Conservation (phyloP, 176 grass and related monocot species). For the Lolium perenne region DNA sequence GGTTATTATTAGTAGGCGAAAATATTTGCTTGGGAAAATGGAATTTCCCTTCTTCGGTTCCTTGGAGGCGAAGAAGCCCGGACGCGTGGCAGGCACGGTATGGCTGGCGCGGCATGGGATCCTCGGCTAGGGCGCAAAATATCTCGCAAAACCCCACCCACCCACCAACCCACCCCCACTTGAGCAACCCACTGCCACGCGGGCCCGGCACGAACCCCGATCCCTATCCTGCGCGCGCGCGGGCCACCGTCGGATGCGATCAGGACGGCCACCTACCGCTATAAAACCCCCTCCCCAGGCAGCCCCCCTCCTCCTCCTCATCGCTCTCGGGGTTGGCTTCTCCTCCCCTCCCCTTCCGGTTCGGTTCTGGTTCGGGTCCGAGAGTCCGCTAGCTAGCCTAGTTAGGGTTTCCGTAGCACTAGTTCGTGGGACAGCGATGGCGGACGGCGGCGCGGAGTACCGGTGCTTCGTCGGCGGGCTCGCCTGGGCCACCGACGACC, state of each 20-base stretch:
- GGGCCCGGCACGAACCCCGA: not conserved
- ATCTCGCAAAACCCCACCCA: not conserved
- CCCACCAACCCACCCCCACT: not conserved
- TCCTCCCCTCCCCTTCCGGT: slow-evolving; percentile 88
- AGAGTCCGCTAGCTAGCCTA: slow-evolving; percentile 23
- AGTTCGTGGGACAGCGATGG: slow-evolving; percentile 18
- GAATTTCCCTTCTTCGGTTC: not conserved
- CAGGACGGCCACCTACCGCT: not conserved
- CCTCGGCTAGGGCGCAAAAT: not conserved
- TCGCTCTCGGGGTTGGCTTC: slow-evolving; percentile 85
- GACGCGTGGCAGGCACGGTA: not conserved
- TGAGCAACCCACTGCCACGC: not conserved
- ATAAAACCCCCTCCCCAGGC: slow-evolving; percentile 8
- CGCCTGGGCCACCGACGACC: slow-evolving; percentile 88
- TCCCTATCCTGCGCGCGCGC: not conserved
- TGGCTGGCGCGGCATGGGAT: not conserved
- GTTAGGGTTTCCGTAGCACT: slow-evolving; percentile 1
- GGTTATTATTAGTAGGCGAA: no score
- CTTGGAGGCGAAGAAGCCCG: not conserved
- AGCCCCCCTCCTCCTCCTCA: not conserved
- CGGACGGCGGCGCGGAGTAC: slow-evolving; percentile 72
- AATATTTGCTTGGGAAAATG: not conserved
- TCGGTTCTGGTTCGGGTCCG: slow-evolving; percentile 26
- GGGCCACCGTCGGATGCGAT: slow-evolving; percentile 21
- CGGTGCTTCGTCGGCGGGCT: slow-evolving; percentile 96